Conservation (phyloP, 495 filamentous ascomycete species). For the Cudoniella acicularis region DNA sequence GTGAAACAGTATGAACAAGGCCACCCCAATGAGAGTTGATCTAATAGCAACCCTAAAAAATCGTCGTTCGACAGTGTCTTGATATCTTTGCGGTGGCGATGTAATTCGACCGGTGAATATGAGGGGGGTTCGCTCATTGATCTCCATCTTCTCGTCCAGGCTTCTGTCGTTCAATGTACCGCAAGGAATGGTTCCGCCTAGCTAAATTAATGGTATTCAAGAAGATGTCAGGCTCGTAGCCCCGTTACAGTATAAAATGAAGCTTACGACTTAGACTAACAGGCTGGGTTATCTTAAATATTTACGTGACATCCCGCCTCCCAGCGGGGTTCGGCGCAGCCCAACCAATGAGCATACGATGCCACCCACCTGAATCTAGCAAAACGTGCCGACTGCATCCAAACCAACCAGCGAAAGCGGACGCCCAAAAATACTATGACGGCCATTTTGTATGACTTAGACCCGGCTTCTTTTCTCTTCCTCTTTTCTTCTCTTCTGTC, state of each 20-base stretch:
- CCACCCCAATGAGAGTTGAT: slow-evolving; percentile 9
- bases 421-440: neutral
- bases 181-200: slow-evolving; percentile 3
- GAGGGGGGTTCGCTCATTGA: slow-evolving; percentile 8
- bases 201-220: slow-evolving; percentile 3
- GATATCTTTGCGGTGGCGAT: slow-evolving; percentile 1
- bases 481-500: neutral
- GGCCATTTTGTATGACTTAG: neutral
- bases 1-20: slow-evolving; percentile 4
- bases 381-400: neutral
- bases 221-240: slow-evolving; percentile 1
- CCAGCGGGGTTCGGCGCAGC: neutral
- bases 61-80: neutral
- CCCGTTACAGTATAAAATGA: too few relatives aligned
- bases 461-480: neutral
- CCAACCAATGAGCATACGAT: neutral
- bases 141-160: slow-evolving; percentile 3
- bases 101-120: neutral
- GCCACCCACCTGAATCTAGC: neutral
- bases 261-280: neutral
- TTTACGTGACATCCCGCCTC: neutral
- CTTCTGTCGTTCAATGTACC: slow-evolving; percentile 1
- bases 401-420: neutral
- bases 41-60: slow-evolving; percentile 6
- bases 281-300: neutral